Evolutionary conservation across 106 monocot genomes (phyloP), one percentile per base, ranked within the genome.

Genomic region (Iris macrosiphon): DNA sequence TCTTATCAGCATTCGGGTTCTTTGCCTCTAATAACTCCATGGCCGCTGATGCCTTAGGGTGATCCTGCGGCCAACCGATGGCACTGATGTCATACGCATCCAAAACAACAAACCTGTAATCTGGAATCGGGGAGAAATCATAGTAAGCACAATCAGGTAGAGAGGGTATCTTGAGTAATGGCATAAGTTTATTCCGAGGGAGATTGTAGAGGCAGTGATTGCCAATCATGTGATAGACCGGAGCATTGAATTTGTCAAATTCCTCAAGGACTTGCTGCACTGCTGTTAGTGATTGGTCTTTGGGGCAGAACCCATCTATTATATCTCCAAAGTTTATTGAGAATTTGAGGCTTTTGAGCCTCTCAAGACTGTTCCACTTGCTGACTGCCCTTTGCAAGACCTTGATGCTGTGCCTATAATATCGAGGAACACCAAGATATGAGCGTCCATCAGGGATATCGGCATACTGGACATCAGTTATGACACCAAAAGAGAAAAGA

Each of bases 151-250:
- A 31, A 13, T 54, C 68, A 32, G 47, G 6, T 19, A 26, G 1
- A 1, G 95, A 58, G 11, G 79, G 82, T 12, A 89, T 77, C 32
- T 90, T 83, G 12, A 96, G 63, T 39, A 83, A 45, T 3, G 52
- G 13, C 3, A 73, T 59, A 17, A 96, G 54, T 16, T 69, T 63
- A 28, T 38, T 47, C 4, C 86, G 78, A 32, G 82, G 79, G 14
- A 96, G 79, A 53, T 96, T 96, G 65, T 96, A 89, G 4, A 96
- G 89, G 70, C 89, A 96, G 44, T 96, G 89, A 31, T 96, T 89
- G 29, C 95, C 89, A 20, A 96, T 77, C 69, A 96, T 85, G 72
- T 96, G 95, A 51, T 83, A 78, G 13, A 80, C 66, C 2, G 82
- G 85, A 14, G 79, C 82, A 26, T 66, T 44, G 20, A 89, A 89